Evolutionary conservation across 2,329 filamentous ascomycete genomes (phyloP).

Genomic region (Cytospora mali): DNA sequence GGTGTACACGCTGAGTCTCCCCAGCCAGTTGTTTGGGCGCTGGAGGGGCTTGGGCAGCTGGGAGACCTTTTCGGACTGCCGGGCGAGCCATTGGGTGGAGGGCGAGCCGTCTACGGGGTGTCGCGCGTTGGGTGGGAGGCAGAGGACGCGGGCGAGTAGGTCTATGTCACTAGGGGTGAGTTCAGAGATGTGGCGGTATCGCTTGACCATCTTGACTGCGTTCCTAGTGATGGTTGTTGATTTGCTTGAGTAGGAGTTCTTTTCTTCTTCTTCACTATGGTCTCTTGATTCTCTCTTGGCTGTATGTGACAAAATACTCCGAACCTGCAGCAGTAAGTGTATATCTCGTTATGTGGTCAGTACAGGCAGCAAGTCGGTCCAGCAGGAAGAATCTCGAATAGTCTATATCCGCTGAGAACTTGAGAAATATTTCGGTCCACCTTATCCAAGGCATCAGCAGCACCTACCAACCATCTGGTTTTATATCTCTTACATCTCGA

Average conservation of each 20-base stretch:
- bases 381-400: neutral
- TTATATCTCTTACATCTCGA: neutral
- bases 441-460: slow-evolving; percentile 8
- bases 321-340: neutral
- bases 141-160: slow-evolving; percentile 42
- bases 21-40: slow-evolving; percentile 39
- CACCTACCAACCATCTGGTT: neutral
- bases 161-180: slow-evolving; percentile 35
- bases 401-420: neutral
- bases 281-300: neutral
- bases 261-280: neutral
- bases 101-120: slow-evolving; percentile 35
- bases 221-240: neutral
- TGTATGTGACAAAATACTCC: neutral
- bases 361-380: neutral
- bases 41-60: slow-evolving; percentile 36
- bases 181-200: slow-evolving; percentile 32
- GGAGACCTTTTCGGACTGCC: slow-evolving; percentile 39
- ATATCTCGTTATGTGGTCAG: neutral
- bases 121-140: slow-evolving; percentile 39
- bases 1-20: slow-evolving; percentile 31
- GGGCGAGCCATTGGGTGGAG: slow-evolving; percentile 40
- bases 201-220: slow-evolving; percentile 21
- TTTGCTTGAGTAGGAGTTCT: neutral
- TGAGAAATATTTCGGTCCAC: slow-evolving; percentile 1